Evolutionary conservation across 2,329 filamentous ascomycete species (phyloP).

Genomic region (Neopestalotiopsis clavispora): DNA sequence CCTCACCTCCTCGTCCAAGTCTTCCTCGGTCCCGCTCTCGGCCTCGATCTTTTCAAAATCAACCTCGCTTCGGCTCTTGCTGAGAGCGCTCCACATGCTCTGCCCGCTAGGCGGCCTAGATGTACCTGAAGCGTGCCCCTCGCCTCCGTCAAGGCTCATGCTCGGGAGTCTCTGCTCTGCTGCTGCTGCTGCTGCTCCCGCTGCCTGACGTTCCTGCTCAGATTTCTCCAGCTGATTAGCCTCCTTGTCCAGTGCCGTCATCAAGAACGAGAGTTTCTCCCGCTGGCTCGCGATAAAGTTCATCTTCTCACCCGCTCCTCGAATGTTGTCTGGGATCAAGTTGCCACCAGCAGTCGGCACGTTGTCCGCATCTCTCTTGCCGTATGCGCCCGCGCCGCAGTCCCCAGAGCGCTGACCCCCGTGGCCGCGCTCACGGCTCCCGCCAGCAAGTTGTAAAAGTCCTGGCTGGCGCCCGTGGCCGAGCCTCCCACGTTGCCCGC

Average conservation of each 20-base stretch:
- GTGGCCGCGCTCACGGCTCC: slow-evolving; percentile 72
- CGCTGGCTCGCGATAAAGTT: slow-evolving; percentile 80
- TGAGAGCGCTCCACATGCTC: slow-evolving; percentile 61
- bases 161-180: slow-evolving; percentile 28
- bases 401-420: slow-evolving; percentile 42
- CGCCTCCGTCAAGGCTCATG: slow-evolving; percentile 36
- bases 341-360: slow-evolving; percentile 62
- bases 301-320: slow-evolving; percentile 68
- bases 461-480: slow-evolving; percentile 53
- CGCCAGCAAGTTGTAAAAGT: slow-evolving; percentile 80
- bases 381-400: slow-evolving; percentile 37
- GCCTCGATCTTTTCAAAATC: slow-evolving; percentile 91
- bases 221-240: slow-evolving; percentile 62
- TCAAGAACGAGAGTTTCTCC: slow-evolving; percentile 74
- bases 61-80: slow-evolving; percentile 82
- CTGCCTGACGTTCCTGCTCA: slow-evolving; percentile 35
- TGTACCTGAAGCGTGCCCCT: slow-evolving; percentile 34
- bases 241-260: slow-evolving; percentile 81
- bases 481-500: slow-evolving; percentile 40
- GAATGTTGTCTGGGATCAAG: slow-evolving; percentile 74
- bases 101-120: slow-evolving; percentile 53
- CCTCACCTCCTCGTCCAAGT: slow-evolving; percentile 39
- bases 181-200: slow-evolving; percentile 24
- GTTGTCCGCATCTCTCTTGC: slow-evolving; percentile 42
- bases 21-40: slow-evolving; percentile 67